Percentiles rank a stretch among this genome's conserved stretches.
phyloP scores from a whole-genome alignment of 2,329 filamentous ascomycete species.

The Phialemonium atrogriseum region DNA sequence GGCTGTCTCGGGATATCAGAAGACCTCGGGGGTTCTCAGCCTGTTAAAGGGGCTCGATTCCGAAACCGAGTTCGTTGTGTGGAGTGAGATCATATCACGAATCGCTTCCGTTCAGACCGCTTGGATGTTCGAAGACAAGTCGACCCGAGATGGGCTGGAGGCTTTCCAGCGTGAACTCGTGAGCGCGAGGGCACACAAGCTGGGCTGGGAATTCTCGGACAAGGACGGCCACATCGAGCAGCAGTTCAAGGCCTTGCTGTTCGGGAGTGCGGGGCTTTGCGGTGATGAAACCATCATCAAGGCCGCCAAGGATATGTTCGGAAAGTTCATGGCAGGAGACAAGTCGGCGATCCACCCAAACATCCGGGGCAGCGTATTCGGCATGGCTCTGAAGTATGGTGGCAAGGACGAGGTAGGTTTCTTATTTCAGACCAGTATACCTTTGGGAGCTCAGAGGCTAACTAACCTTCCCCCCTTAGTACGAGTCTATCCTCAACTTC shows the following conservation, averaged over 20 bases:
- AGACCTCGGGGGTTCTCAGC: slow-evolving; percentile 80
- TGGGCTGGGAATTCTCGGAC: slow-evolving; percentile 83
- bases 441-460: slow-evolving; percentile 9
- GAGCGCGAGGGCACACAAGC: slow-evolving; percentile 70
- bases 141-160: slow-evolving; percentile 67
- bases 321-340: slow-evolving; percentile 74
- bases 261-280: slow-evolving; percentile 71
- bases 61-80: slow-evolving; percentile 86
- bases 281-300: slow-evolving; percentile 72
- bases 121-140: slow-evolving; percentile 80
- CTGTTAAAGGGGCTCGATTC: slow-evolving; percentile 78
- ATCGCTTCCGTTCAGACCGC: slow-evolving; percentile 71
- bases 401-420: slow-evolving; percentile 66
- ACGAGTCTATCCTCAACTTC: slow-evolving; percentile 66
- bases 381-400: slow-evolving; percentile 75
- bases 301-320: slow-evolving; percentile 84
- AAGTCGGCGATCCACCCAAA: slow-evolving; percentile 82
- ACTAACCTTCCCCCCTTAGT: slow-evolving; percentile 44
- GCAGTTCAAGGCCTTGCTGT: slow-evolving; percentile 90
- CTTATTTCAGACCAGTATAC: not conserved
- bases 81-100: slow-evolving; percentile 82
- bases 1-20: slow-evolving; percentile 84
- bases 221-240: slow-evolving; percentile 83
- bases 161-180: slow-evolving; percentile 74
- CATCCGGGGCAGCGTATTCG: slow-evolving; percentile 78